phyloP scores from a whole-genome alignment of 2,329 filamentous ascomycete species.

The Talaromyces albobiverticillius region DNA sequence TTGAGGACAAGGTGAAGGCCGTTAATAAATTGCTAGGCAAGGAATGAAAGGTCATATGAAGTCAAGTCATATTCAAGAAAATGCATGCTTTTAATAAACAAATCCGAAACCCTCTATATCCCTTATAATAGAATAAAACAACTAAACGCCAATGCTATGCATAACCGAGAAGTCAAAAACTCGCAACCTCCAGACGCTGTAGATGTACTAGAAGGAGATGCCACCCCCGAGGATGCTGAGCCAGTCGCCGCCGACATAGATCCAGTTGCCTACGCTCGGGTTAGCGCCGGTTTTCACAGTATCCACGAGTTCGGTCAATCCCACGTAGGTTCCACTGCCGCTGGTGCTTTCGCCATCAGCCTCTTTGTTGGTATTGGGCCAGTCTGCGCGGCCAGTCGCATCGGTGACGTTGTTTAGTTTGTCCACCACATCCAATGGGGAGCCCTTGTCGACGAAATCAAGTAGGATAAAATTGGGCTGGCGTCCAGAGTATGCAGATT shows the following conservation, averaged over 20 bases:
- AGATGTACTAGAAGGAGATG: conserved; percentile 27
- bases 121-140: not conserved
- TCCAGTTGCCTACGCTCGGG: conserved; percentile 41
- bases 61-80: not conserved
- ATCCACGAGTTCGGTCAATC: conserved; percentile 35
- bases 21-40: conserved; percentile 53
- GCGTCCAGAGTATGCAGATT: conserved; percentile 54
- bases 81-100: too few species aligned
- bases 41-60: conserved; percentile 13
- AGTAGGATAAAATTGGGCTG: conserved; percentile 72
- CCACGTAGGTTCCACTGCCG: conserved; percentile 36
- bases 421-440: conserved; percentile 68
- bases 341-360: conserved; percentile 24
- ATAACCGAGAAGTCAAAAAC: conserved; percentile 3
- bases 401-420: conserved; percentile 58
- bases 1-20: conserved; percentile 71
- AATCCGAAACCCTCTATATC: too few species aligned
- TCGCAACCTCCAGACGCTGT: not conserved
- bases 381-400: conserved; percentile 42
- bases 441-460: conserved; percentile 74
- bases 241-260: conserved; percentile 45
- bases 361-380: conserved; percentile 26
- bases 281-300: conserved; percentile 35
- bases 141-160: conserved; percentile 13
- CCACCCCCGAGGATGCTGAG: conserved; percentile 38